Base-by-base conservation (phyloP, 192 early-diverging fungal species). In the Geranomyces michiganensis region DNA sequence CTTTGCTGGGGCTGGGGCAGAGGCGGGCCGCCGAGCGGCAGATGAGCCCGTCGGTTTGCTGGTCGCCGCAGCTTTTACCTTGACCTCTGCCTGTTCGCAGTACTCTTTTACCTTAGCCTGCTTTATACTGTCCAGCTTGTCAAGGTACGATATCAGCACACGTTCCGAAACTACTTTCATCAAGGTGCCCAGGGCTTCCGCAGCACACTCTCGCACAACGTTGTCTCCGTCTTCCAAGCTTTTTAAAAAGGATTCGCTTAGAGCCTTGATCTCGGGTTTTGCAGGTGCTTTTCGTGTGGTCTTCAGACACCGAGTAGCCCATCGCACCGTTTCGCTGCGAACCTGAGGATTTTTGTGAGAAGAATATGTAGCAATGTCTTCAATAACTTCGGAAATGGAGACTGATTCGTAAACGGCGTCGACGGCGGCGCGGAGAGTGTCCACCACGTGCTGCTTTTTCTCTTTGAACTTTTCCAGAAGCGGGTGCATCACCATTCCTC, bases 291-390 rank as follows among this genome's bases (percentile, higher is more conserved):
- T 87, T 41, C 85, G 81, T 47, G 89, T 84, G n/a, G 76, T 84
- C 32, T 91, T 87, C 51, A 99, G 76, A 19, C 90, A 90, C 22
- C 93, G 89, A 3, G 83, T 78, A 27, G 97, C 65, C 79, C 91
- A 89, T 51, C 87, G 89, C 27, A 93, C 78, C 1, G 88, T 77
- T 70, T 98, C 94, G 29, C 84, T 81, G 53, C 91, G 81, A 21
- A 94, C 90, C 73, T 96, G 92, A 1, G 98, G 98, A 74, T 99
- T 99, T 65, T 98, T 97, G 80, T 99, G 94, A 7, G 74, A 82
- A 19, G 86, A 83, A 0, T 79, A 87, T 1, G 84, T 81, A 10
- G 82, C 74, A 12, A 94, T 73, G 60, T 96, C 93, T 58, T 96
- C 95, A 14, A 90, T 65, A 0, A 98, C 74, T n/a, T 93, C 91